phyloP scores from a whole-genome alignment of 345 rosid genomes.

The Lagerstroemia speciosa region DNA sequence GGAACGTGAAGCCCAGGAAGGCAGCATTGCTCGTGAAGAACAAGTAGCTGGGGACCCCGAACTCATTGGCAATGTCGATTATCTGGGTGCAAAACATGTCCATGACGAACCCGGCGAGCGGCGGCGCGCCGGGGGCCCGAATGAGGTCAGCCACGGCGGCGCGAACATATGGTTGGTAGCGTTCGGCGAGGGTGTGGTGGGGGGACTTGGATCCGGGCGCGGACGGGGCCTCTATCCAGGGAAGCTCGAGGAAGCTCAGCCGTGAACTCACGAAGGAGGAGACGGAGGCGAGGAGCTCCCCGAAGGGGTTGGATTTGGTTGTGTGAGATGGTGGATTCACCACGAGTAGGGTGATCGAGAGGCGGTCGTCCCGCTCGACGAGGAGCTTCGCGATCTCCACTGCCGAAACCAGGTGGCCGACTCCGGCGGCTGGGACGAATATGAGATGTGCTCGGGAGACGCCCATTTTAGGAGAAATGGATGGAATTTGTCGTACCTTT shows the following conservation, averaged over 20 bases:
- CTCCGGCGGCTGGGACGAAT: conserved; percentile 13
- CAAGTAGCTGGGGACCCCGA: conserved; percentile 35
- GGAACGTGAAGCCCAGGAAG: conserved; percentile 20
- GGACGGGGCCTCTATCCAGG: conserved; percentile 3
- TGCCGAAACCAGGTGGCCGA: conserved; percentile 39
- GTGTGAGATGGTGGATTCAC: conserved; percentile 13
- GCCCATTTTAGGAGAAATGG: too few species aligned
- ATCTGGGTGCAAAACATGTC: conserved; percentile 44
- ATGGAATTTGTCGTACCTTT: too few species aligned
- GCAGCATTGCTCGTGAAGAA: conserved; percentile 36
- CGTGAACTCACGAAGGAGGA: conserved; percentile 17
- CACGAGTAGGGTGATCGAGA: conserved; percentile 42
- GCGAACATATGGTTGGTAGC: conserved; percentile 24
- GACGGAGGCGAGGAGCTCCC: background rate
- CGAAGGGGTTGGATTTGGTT: background rate
- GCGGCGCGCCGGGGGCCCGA: conserved; percentile 4
- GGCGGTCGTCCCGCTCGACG: conserved; percentile 25
- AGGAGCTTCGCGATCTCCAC: conserved; percentile 39
- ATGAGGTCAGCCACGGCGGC: conserved; percentile 17
- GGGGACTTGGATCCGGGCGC: background rate
- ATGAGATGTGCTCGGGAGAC: background rate
- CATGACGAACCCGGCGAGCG: conserved; percentile 41
- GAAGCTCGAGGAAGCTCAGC: conserved; percentile 24
- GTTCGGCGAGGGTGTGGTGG: conserved; percentile 9
- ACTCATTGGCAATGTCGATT: conserved; percentile 44